These are phyloP conservation scores for Trichoderma gamsii DNA, from an alignment of 495 filamentous ascomycete genomes.

Conservation along the genomic window DNA sequence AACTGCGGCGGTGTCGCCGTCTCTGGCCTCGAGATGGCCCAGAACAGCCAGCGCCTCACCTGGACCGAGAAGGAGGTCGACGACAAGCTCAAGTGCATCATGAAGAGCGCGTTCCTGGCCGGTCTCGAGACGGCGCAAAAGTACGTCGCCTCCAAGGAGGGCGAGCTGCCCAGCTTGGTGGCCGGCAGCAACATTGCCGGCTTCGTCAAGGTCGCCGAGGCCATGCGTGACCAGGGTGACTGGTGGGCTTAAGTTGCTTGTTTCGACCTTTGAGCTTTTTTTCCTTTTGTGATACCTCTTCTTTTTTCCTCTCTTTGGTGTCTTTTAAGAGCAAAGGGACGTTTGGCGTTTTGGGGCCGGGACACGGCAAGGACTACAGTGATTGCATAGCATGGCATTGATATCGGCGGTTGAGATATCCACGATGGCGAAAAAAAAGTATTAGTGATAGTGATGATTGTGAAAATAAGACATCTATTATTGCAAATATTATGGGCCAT, in stretches of 20 bases:
- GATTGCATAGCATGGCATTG: not conserved
- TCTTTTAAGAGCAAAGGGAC: not conserved
- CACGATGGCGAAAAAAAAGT: not conserved
- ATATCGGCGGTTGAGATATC: not conserved
- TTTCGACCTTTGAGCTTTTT: not conserved
- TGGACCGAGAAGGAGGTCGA: conserved; percentile 93
- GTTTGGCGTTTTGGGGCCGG: conserved; percentile 9
- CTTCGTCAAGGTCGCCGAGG: conserved; percentile 89
- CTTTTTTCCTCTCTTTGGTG: not conserved
- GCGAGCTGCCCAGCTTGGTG: conserved; percentile 81
- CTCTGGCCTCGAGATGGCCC: conserved; percentile 97
- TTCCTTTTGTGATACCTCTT: not conserved
- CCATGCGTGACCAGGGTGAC: conserved; percentile 95
- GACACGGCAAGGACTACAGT: not conserved
- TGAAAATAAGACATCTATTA: not conserved
- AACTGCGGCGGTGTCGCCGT: conserved; percentile 98
- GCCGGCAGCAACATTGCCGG: conserved; percentile 95
- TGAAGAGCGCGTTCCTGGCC: conserved; percentile 89
- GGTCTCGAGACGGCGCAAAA: conserved; percentile 83
- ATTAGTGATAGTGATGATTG: not conserved
- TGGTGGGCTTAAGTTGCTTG: conserved; percentile 60
- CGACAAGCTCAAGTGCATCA: conserved; percentile 84
- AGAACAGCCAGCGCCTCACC: conserved; percentile 79
- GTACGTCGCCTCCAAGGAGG: conserved; percentile 71
- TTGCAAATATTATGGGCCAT: not conserved